Evolutionary conservation across 306 rosid genomes (phyloP).

Genomic region (Trichosanthes cucumerina): DNA sequence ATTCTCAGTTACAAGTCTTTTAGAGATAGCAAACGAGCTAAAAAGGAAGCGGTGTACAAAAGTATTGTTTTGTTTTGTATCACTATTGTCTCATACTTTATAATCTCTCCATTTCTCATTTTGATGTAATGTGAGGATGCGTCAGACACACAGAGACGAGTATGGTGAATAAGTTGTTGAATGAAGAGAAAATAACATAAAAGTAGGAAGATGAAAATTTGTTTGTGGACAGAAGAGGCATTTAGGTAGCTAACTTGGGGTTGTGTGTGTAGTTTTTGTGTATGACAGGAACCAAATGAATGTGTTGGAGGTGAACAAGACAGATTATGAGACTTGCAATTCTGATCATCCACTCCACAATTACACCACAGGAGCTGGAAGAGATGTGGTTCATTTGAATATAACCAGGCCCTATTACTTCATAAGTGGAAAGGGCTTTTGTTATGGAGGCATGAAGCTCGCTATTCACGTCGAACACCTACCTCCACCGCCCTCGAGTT

Average conservation of each 20-base stretch:
- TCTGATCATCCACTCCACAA: constrained; percentile 63
- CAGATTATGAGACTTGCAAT: constrained; percentile 55
- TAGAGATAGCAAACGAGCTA: not conserved
- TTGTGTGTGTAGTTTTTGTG: constrained; percentile 50
- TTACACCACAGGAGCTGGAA: constrained; percentile 87
- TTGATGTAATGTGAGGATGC: not conserved
- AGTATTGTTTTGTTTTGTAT: no score
- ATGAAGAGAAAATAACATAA: not conserved
- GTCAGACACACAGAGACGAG: no score
- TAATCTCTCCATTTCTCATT: not conserved
- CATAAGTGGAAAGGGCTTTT: constrained; percentile 79
- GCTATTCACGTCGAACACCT: constrained; percentile 50
- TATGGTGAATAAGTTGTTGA: not conserved
- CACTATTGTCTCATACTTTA: not conserved
- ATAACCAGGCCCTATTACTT: constrained; percentile 64
- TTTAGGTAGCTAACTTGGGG: constrained; percentile 6
- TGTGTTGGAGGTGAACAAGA: constrained; percentile 86
- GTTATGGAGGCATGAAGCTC: constrained; percentile 82
- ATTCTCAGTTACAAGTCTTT: not conserved
- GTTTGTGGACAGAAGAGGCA: not conserved
- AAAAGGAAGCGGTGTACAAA: not conserved
- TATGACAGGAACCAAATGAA: constrained; percentile 81
- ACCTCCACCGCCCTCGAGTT: constrained; percentile 59
- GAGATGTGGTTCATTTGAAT: constrained; percentile 82
- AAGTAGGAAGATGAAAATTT: not conserved